phyloP scores from a whole-genome alignment of 352 stramenopile genomes.

The Albugo candida region DNA sequence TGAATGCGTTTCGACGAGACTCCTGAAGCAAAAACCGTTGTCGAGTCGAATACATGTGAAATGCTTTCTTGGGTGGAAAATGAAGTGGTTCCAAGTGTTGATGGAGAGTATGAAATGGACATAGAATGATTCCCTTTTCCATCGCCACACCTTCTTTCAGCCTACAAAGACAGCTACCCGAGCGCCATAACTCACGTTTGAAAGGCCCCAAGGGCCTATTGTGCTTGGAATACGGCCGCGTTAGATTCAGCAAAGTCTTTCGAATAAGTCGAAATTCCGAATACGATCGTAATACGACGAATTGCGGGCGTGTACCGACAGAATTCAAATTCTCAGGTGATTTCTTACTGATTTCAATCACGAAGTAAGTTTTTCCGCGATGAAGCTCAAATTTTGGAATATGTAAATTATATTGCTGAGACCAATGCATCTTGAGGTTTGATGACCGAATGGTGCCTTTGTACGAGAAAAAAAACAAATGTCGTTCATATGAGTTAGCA shows the following conservation, averaged over 20 bases:
- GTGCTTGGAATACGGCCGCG: neutral
- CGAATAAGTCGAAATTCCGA: neutral
- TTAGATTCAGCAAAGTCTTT: neutral
- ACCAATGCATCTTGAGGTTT: conserved; percentile 6
- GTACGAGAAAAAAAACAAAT: conserved; percentile 1
- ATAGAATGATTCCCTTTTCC: conserved; percentile 6
- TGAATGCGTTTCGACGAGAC: conserved; percentile 21
- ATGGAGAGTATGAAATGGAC: conserved; percentile 24
- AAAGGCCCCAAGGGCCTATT: neutral
- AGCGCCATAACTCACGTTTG: neutral
- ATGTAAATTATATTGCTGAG: conserved; percentile 7
- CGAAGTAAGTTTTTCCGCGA: conserved; percentile 11
- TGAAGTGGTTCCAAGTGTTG: conserved; percentile 14
- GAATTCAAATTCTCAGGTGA: neutral
- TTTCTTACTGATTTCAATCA: conserved; percentile 5
- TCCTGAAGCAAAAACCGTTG: conserved; percentile 15
- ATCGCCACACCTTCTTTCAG: neutral
- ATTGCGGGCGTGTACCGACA: neutral
- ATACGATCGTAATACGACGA: neutral
- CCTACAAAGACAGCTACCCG: neutral
- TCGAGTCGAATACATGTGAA: conserved; percentile 13
- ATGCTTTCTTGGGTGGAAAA: conserved; percentile 17
- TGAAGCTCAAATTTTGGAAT: conserved; percentile 11
- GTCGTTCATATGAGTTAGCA: neutral
- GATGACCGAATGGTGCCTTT: conserved; percentile 15